phyloP scores from a whole-genome alignment of 192 early-diverging fungal species.

The Pecoramyces ruminantium region DNA sequence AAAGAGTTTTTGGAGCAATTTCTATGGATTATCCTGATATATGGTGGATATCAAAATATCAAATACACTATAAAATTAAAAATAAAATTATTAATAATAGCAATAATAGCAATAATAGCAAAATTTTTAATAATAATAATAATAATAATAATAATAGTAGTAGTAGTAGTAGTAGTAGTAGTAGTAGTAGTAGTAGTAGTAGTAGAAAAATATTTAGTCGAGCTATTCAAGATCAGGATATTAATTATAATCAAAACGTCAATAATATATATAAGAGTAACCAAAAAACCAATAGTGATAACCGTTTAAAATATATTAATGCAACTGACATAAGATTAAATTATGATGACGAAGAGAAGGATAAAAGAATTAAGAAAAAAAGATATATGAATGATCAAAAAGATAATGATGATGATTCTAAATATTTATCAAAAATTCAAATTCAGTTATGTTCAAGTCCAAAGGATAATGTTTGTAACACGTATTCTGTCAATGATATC shows the following conservation, averaged over 20 bases:
- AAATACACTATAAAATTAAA: neutral
- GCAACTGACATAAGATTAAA: no score
- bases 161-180: no score
- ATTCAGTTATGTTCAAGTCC: neutral
- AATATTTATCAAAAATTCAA: neutral
- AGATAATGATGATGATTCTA: neutral
- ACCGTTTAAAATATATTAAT: no score
- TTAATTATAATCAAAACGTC: no score
- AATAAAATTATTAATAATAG: no score
- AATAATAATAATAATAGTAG: neutral
- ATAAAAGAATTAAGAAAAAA: neutral
- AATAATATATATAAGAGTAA: no score
- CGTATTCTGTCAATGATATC: neutral
- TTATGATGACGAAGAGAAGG: neutral
- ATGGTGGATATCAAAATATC: neutral
- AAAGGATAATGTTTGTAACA: neutral
- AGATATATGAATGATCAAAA: neutral
- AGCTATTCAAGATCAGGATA: no score
- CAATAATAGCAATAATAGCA: neutral
- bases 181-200: no score
- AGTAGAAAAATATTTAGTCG: no score
- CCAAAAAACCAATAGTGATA: no score
- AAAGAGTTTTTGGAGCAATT: neutral
- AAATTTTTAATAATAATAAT: neutral
- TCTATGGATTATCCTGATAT: neutral